Evolutionary conservation across 768 basidiomycete genomes (phyloP).

Genomic region (Trametes villosa): DNA sequence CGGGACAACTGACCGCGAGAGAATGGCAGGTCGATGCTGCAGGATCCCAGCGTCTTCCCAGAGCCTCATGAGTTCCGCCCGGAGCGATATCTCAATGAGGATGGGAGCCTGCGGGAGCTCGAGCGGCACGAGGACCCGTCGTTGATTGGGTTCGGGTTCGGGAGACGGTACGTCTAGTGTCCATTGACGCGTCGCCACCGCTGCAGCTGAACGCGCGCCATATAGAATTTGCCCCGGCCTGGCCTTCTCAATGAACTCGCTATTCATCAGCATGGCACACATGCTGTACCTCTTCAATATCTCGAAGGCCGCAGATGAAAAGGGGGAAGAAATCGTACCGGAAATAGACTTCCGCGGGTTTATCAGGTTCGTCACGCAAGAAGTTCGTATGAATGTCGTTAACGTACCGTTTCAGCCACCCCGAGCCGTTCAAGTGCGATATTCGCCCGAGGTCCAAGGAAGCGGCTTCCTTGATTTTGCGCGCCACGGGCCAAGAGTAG

Average conservation of each 20-base stretch:
- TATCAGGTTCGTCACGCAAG: conserved; percentile 23
- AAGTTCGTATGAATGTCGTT: not conserved
- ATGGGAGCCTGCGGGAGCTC: conserved; percentile 16
- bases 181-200: not conserved
- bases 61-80: conserved; percentile 33
- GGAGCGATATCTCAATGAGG: conserved; percentile 30
- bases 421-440: conserved; percentile 22
- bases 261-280: conserved; percentile 32
- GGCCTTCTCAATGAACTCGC: conserved; percentile 32
- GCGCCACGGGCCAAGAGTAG: not conserved
- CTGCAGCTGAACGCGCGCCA: not conserved
- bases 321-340: conserved; percentile 30
- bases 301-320: conserved; percentile 23
- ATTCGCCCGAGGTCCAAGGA: conserved; percentile 26
- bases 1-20: not conserved
- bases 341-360: conserved; percentile 29
- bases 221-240: conserved; percentile 36
- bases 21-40: conserved; percentile 33
- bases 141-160: conserved; percentile 29
- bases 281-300: conserved; percentile 33
- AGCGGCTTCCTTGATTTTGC: conserved; percentile 19
- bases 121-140: conserved; percentile 27
- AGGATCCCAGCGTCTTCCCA: conserved; percentile 32
- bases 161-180: conserved; percentile 19
- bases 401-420: conserved; percentile 9